phyloP scores from a whole-genome alignment of 108 stramenopile species.

The Fragilariopsis cylindrus region DNA sequence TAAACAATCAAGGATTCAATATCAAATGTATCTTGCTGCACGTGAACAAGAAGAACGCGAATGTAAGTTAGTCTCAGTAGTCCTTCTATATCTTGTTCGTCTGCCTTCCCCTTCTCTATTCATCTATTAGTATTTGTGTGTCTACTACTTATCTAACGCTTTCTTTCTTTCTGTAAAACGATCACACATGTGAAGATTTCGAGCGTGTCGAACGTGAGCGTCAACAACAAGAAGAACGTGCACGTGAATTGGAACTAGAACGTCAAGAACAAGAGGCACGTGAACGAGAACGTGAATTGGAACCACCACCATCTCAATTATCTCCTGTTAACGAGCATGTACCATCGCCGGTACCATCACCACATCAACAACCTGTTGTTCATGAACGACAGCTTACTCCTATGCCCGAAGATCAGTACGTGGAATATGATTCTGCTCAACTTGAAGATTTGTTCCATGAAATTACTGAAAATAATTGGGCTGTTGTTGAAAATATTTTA shows the following conservation, averaged over 20 bases:
- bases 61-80: too few species aligned
- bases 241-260: background rate
- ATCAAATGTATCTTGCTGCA: background rate
- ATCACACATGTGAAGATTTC: background rate
- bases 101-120: too few species aligned
- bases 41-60: too few species aligned
- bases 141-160: too few species aligned
- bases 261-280: background rate
- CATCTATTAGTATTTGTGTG: too few species aligned
- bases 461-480: constrained; percentile 85
- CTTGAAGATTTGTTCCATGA: constrained; percentile 56
- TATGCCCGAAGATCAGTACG: background rate
- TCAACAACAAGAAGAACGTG: constrained; percentile 7
- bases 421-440: constrained; percentile 27
- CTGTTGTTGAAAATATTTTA: constrained; percentile 83
- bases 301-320: background rate
- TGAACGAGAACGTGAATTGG: background rate
- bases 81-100: too few species aligned
- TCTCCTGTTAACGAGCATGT: constrained; percentile 23
- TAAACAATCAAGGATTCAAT: background rate
- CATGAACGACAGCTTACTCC: constrained; percentile 27
- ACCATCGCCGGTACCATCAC: background rate
- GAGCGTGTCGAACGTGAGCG: background rate
- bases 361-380: background rate
- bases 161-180: too few species aligned